phyloP scores from a whole-genome alignment of 2,329 filamentous ascomycete species.

The Hypoxylon sp. region DNA sequence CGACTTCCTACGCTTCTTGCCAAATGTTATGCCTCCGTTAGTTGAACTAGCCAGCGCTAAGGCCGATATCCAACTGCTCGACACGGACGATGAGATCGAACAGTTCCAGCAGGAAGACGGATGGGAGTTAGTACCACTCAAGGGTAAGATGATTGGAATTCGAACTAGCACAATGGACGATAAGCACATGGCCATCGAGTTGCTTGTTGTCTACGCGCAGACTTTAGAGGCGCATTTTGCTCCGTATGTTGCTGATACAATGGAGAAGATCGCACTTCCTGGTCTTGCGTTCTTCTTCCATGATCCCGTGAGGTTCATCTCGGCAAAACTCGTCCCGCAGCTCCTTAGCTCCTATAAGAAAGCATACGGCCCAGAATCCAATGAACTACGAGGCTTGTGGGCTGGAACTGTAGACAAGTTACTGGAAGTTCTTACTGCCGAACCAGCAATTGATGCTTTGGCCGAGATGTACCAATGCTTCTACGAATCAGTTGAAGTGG shows the following conservation, averaged over 20 bases:
- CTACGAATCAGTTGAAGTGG: conserved; percentile 96
- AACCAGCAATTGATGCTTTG: conserved; percentile 95
- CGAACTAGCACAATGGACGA: conserved; percentile 97
- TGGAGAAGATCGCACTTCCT: conserved; percentile 96
- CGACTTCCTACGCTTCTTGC: conserved; percentile 93
- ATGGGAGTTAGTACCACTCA: conserved; percentile 96
- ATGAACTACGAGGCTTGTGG: conserved; percentile 88
- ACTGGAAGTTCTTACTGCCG: conserved; percentile 91
- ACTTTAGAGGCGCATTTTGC: conserved; percentile 95
- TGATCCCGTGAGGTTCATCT: conserved; percentile 94
- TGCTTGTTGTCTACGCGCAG: conserved; percentile 96
- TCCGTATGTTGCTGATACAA: conserved; percentile 90
- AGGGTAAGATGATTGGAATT: conserved; percentile 98
- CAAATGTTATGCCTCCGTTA: conserved; percentile 93
- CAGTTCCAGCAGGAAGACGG: conserved; percentile 94
- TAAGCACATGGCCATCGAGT: conserved; percentile 99
- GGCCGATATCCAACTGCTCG: conserved; percentile 95
- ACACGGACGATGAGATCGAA: conserved; percentile 94
- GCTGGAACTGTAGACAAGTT: conserved; percentile 88
- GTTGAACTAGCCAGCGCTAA: conserved; percentile 93
- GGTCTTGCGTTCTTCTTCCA: conserved; percentile 99
- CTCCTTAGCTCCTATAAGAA: conserved; percentile 95
- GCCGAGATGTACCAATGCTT: conserved; percentile 99
- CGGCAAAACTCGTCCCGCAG: conserved; percentile 93
- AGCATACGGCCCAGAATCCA: conserved; percentile 84